Base-by-base conservation (phyloP, 2,329 filamentous ascomycete species). In the Rutstroemia sp. region DNA sequence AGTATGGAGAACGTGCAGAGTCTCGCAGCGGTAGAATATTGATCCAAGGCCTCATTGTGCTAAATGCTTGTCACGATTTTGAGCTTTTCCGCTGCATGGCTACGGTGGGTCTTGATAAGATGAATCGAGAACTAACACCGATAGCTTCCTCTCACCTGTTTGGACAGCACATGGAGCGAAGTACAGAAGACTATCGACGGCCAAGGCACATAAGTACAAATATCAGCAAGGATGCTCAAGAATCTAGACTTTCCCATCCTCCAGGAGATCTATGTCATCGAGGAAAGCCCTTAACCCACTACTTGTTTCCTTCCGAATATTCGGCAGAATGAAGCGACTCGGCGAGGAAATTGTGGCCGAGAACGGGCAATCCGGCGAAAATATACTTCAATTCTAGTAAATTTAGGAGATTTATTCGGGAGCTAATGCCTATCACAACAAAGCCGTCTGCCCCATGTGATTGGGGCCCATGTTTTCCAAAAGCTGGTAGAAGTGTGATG, bases 151-250 rank as follows among this genome's bases (percentile, higher is more conserved):
- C 27, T 44, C 52, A n/a, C 27, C 27, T 37, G 23, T 41, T 48
- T 30, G 6, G 18, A 54, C 18, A 16, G 19, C 2, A n/a, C 23
- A 48, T 41, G n/a, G 42, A n/a, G 7, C 39, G n/a, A 27, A 30
- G n/a, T 30, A 49, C 45, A 49, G 34, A 34, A 41, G 19, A 23
- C 44, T 54, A 49, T 39, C 16, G 52, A 49, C 34, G n/a, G 52
- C 30, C 52, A 49, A 41, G 9, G 3, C 16, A 49, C 44, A 45
- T 37, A 9, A 30, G 10, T 4, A 30, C 25, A 30, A 41, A 18
- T 49, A n/a, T 46, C n/a, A 54, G 23, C 52, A 49, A 54, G 34
- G 44, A 41, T 41, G 1, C 25, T 54, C 38, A 30, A 12, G 9
- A 30, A 27, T 49, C 21, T 41, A 12, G 37, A 21, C 7, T 54